Evolutionary conservation across 495 filamentous ascomycete genomes (phyloP), one percentile per base, ranked within the genome.

Genomic region (Penicillium daleae): DNA sequence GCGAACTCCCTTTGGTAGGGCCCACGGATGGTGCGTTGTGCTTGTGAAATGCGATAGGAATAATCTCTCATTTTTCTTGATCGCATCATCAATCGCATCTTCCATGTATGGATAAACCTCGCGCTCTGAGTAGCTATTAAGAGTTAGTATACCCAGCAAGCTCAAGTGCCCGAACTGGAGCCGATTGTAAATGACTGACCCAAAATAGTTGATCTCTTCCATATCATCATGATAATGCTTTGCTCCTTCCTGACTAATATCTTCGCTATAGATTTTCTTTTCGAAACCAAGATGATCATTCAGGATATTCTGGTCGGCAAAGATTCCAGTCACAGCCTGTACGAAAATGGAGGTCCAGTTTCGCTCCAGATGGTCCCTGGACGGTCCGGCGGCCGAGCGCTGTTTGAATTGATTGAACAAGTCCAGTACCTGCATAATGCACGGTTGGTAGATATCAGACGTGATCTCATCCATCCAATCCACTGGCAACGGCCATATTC

Each of bases 11-110:
- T 74, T 68, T 6, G 80, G 81, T 58, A 73, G 75, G 2, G 66
- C 74, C 71, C 72, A 81, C 1, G 78, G 76, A 52, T 76, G 75
- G 40, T 81, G 78, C 1, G 74, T 79, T 22, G 71, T 71, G 59
- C 73, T 74, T 6, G 78, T 81, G 29, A 81, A 57, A 58, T 81
- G 78, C 2, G 71, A 74, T n/a, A 81, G 60, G 55, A 81, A 81
- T 8, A 79, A 57, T 21, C 78, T 74, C 31, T 69, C 68, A 22
- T 76, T 71, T 29, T 68, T 72, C 46, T 66, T 52, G 49, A 78
- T 71, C 4, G 76, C 76, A n/a, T 70, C 60, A 13, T 65, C 52
- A 49, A 81, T 70, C 2, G 71, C 40, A 60, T 80, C 78, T 4
- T 71, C 67, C 26, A 81, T 65, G 42, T 78, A 81, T 74, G 13